Conservation (phyloP, 1,139 yeast species). For the Pichia sp. region DNA sequence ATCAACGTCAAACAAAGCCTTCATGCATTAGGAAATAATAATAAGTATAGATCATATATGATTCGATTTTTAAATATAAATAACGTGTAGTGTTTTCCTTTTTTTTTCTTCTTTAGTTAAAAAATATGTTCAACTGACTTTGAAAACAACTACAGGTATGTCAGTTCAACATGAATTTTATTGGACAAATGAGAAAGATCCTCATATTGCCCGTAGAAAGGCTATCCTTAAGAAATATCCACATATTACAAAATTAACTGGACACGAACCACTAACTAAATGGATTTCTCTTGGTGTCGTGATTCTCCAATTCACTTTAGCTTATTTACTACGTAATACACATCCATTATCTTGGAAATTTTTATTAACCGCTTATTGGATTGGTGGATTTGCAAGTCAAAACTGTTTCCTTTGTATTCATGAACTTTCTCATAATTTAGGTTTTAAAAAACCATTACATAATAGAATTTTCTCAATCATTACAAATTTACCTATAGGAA, state of each 20-base stretch:
- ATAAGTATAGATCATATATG: too few species aligned
- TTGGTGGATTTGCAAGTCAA: constrained; percentile 85
- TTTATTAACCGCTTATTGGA: constrained; percentile 57
- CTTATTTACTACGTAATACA: constrained; percentile 54
- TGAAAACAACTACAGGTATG: constrained; percentile 14
- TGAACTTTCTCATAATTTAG: constrained; percentile 78
- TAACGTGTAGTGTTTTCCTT: too few species aligned
- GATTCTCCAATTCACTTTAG: constrained; percentile 53
- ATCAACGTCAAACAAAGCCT: too few species aligned
- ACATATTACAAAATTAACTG: constrained; percentile 71
- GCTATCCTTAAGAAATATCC: constrained; percentile 71
- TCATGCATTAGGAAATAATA: too few species aligned
- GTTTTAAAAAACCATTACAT: constrained; percentile 72
- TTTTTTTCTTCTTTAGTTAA: too few species aligned
- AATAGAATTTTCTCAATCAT: constrained; percentile 74
- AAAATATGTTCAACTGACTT: too few species aligned
- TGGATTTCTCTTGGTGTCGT: constrained; percentile 66
- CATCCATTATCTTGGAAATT: constrained; percentile 51
- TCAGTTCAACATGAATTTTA: constrained; percentile 50
- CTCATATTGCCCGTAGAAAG: constrained; percentile 71
- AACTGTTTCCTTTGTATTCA: constrained; percentile 84
- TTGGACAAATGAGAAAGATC: constrained; percentile 81
- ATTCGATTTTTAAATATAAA: too few species aligned
- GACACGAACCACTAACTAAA: constrained; percentile 82
- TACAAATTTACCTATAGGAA: constrained; percentile 79